Percentiles rank a stretch among this genome's conserved stretches.
Evolutionary conservation across 1,284 basidiomycete species (phyloP).

Genomic region (Ceratobasidium sp.): DNA sequence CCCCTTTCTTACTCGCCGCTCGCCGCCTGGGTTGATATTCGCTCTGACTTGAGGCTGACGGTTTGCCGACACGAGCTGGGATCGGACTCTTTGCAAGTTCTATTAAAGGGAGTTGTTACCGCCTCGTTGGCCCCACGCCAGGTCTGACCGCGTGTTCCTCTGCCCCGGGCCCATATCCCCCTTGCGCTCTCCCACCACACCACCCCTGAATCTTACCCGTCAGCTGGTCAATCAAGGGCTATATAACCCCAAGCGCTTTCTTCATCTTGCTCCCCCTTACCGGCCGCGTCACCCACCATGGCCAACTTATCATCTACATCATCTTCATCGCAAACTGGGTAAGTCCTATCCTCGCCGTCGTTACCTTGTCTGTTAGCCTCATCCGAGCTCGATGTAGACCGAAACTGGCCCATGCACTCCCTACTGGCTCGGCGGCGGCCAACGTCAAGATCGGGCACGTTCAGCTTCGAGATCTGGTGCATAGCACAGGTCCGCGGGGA

Average conservation of each 20-base stretch:
- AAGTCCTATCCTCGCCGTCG: not conserved
- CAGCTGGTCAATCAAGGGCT: not conserved
- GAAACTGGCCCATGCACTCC: slow-evolving; percentile 39
- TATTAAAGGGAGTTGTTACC: not conserved
- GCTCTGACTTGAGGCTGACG: slow-evolving; percentile 10
- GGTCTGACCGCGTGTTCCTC: slow-evolving; percentile 26
- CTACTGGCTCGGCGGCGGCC: slow-evolving; percentile 18
- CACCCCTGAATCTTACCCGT: slow-evolving; percentile 22
- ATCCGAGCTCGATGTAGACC: slow-evolving; percentile 1
- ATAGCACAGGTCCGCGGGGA: slow-evolving; percentile 33
- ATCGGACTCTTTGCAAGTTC: not conserved
- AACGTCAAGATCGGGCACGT: slow-evolving; percentile 35
- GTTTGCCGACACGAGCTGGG: slow-evolving; percentile 13
- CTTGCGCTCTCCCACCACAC: slow-evolving; percentile 1
- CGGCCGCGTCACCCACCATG: not conserved
- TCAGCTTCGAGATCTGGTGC: slow-evolving; percentile 37
- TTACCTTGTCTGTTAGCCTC: not conserved
- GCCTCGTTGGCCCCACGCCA: slow-evolving; percentile 30
- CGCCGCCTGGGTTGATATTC: not conserved
- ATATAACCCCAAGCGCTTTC: not conserved
- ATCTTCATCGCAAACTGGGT: slow-evolving; percentile 12
- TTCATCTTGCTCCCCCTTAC: not conserved
- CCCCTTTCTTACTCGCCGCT: not conserved
- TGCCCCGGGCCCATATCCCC: slow-evolving; percentile 27
- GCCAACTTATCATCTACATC: not conserved